phyloP scores from a whole-genome alignment of 441 rosid genomes.

The Euphorbia corollata region DNA sequence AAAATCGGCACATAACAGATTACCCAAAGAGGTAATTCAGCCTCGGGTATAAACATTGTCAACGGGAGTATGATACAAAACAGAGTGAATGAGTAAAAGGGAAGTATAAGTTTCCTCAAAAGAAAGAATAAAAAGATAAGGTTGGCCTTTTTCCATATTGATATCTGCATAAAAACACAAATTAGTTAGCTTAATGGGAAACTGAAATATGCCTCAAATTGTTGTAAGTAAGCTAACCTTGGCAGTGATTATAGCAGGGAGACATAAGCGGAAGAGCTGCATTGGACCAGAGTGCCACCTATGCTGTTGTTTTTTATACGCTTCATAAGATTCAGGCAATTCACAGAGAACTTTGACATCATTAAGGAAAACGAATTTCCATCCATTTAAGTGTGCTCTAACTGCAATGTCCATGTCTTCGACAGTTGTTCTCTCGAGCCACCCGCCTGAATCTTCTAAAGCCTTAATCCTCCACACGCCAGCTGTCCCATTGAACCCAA shows the following conservation, averaged over 20 bases:
- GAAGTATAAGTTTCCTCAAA: constrained; percentile 76
- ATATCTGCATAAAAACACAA: constrained; percentile 45
- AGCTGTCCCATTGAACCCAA: constrained; percentile 92
- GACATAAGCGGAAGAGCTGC: constrained; percentile 86
- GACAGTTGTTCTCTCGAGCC: constrained; percentile 92
- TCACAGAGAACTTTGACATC: constrained; percentile 81
- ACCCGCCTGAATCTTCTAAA: constrained; percentile 80
- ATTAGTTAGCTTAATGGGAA: background rate
- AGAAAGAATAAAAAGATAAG: constrained; percentile 82
- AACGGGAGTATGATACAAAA: constrained; percentile 87
- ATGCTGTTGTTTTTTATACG: constrained; percentile 89
- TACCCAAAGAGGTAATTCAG: constrained; percentile 82
- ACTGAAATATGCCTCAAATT: background rate
- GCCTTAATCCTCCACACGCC: constrained; percentile 95
- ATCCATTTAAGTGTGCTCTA: constrained; percentile 77
- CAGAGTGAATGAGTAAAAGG: constrained; percentile 85
- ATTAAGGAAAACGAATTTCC: constrained; percentile 76
- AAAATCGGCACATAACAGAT: constrained; percentile 71
- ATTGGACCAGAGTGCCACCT: constrained; percentile 98
- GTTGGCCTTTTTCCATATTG: constrained; percentile 62
- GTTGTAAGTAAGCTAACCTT: constrained; percentile 36
- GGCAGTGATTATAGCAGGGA: constrained; percentile 62
- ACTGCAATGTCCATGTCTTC: constrained; percentile 98
- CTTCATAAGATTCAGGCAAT: constrained; percentile 85
- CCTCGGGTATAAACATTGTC: constrained; percentile 88